These are phyloP conservation scores for Pinus taeda DNA, from an alignment of 75 land plant genomes.

Conservation along the genomic window DNA sequence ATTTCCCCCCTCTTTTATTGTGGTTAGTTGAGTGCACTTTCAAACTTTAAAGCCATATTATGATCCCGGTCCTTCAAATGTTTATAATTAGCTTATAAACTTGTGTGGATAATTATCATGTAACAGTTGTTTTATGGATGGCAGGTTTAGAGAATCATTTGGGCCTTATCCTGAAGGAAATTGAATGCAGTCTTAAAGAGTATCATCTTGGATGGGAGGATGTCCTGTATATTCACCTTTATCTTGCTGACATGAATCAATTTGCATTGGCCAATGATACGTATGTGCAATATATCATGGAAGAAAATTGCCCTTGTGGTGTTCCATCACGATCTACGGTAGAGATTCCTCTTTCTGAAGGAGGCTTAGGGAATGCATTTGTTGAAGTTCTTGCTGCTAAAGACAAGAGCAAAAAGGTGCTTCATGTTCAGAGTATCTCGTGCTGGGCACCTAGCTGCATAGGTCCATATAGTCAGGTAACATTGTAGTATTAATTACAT, in stretches of 20 bases:
- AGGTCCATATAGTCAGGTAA: conserved; percentile 97
- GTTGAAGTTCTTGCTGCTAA: conserved; percentile 72
- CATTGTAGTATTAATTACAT: not conserved
- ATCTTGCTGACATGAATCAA: conserved; percentile 71
- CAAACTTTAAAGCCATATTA: not conserved
- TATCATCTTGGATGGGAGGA: conserved; percentile 62
- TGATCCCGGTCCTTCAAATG: not conserved
- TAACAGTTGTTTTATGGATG: conserved; percentile 3
- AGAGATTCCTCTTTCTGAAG: conserved; percentile 56
- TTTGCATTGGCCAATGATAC: conserved; percentile 73
- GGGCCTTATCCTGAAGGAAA: conserved; percentile 33
- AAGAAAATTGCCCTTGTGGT: conserved; percentile 72
- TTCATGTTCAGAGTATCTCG: conserved; percentile 98
- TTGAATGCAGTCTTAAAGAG: conserved; percentile 44
- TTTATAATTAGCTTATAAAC: not conserved
- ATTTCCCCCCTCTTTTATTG: not conserved
- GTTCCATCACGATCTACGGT: conserved; percentile 95
- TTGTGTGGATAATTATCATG: not conserved
- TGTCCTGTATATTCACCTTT: conserved; percentile 89
- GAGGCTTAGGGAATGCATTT: conserved; percentile 58
- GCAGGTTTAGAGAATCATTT: conserved; percentile 53
- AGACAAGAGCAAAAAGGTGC: conserved; percentile 64
- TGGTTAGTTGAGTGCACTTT: not conserved
- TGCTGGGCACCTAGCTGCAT: conserved; percentile 99
- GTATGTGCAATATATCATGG: conserved; percentile 70